Conservation (phyloP, 768 basidiomycete species). For the Lanmaoa pseudosensibilis region DNA sequence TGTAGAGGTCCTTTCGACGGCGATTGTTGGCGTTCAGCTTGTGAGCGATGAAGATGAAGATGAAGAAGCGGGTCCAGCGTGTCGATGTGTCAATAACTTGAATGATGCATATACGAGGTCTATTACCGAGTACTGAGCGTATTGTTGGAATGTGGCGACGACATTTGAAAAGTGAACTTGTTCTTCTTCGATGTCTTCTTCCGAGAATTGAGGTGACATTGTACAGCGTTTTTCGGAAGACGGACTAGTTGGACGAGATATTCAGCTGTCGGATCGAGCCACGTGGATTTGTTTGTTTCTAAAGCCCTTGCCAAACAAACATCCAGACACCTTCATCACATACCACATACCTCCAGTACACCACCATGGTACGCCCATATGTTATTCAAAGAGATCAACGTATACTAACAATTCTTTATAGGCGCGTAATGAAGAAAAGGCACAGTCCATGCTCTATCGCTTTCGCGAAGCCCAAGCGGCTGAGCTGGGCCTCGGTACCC, state of each 20-base stretch:
- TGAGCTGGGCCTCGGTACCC: constrained; percentile 88
- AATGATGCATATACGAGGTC: background rate
- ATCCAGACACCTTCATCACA: background rate
- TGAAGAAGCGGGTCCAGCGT: background rate
- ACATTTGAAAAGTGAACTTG: constrained; percentile 74
- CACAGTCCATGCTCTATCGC: constrained; percentile 91
- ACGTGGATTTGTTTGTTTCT: constrained; percentile 29
- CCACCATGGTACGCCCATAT: constrained; percentile 17
- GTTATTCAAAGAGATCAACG: too few species aligned
- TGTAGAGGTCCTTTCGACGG: constrained; percentile 76
- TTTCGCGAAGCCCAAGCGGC: constrained; percentile 97
- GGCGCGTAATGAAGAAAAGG: constrained; percentile 99
- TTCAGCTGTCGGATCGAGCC: background rate
- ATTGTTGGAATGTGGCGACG: constrained; percentile 70
- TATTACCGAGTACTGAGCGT: constrained; percentile 62
- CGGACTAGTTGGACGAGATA: too few species aligned
- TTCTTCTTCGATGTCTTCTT: constrained; percentile 52
- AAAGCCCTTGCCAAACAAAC: constrained; percentile 29
- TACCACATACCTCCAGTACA: background rate
- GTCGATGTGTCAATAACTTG: background rate
- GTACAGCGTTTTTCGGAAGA: background rate
- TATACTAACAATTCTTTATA: constrained; percentile 24
- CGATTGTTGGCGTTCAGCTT: constrained; percentile 63
- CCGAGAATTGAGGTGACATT: constrained; percentile 31
- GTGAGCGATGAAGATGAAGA: background rate